These are phyloP conservation scores for Botrytis medusae DNA, from an alignment of 2,329 filamentous ascomycete genomes.

Conservation along the genomic window DNA sequence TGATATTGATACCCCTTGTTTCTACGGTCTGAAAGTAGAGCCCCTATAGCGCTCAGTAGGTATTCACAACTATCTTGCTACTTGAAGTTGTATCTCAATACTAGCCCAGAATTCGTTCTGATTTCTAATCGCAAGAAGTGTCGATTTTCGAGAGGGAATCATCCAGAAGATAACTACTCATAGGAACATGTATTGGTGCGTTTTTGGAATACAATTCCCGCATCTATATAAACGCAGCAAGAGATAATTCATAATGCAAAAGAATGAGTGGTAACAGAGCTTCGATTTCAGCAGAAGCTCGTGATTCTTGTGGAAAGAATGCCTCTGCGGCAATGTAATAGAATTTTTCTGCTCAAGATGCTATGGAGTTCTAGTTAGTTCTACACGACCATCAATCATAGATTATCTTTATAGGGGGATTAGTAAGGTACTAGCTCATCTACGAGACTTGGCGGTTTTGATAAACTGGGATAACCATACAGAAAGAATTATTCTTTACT, in stretches of 20 bases:
- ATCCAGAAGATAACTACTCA: too few relatives aligned
- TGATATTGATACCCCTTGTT: background rate
- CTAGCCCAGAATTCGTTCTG: too few relatives aligned
- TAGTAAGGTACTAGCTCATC: background rate
- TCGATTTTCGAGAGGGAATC: too few relatives aligned
- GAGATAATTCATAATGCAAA: background rate
- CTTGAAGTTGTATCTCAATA: background rate
- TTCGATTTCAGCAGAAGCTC: background rate
- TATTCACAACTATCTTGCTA: too few relatives aligned
- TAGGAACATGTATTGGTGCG: background rate
- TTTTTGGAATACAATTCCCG: background rate
- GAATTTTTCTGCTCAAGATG: background rate
- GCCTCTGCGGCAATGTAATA: rapidly evolving
- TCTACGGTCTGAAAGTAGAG: background rate
- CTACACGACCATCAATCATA: too few relatives aligned
- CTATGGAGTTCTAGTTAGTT: background rate
- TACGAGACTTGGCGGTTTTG: background rate
- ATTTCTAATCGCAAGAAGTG: too few relatives aligned
- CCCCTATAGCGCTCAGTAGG: too few relatives aligned
- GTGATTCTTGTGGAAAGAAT: background rate
- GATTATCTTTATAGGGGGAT: background rate
- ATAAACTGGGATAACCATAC: background rate
- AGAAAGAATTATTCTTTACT: background rate
- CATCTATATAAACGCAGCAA: background rate
- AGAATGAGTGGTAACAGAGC: background rate